Base-by-base conservation (phyloP, 2,329 filamentous ascomycete genomes). In the Lecanicillium sp. region DNA sequence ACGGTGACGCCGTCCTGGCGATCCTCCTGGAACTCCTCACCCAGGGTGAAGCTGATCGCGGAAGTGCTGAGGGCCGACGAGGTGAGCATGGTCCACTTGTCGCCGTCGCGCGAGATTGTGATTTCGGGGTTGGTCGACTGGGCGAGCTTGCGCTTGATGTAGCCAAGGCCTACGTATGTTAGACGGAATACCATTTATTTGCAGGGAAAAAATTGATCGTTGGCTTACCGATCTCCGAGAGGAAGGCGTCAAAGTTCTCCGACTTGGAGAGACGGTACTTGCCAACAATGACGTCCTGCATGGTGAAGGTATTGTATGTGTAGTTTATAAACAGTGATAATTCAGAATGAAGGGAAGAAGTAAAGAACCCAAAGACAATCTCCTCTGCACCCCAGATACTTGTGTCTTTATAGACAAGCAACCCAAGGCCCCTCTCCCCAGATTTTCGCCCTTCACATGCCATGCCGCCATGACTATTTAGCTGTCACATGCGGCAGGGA, bases 1-100 rank as follows among this genome's bases (percentile, higher is more conserved):
- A 49, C 47, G n/a, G 47, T 30, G 20, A 49, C 47, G 33, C 47
- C 47, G 41, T 49, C 47, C 47, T 49, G 47, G 47, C 47, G 47
- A 2, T 32, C 35, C 41, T 49, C 47, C 23, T 33, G 24, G 14
- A 49, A 49, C 20, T 49, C 47, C 35, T 44, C 47, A 35, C 41
- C 47, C 21, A 49, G 47, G n/a, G 33, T 19, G 23, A 49, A 49
- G 8, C 10, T 12, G 11, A 49, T 15, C 20, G 39, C 15, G 11
- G 47, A 38, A 11, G 47, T 49, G 40, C 47, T 49, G 39, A 49
- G 33, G 19, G 47, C 47, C 9, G 47, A 44, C 12, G 39, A 39
- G 19, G 47, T 49, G 11, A 49, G 19, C 39, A 49, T 44, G 40
- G 33, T 43, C 33, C 33, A 49, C 20, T 37, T 29, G 35, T 49